phyloP scores from a whole-genome alignment of 345 rosid genomes.

The Rhodamnia rubescens region DNA sequence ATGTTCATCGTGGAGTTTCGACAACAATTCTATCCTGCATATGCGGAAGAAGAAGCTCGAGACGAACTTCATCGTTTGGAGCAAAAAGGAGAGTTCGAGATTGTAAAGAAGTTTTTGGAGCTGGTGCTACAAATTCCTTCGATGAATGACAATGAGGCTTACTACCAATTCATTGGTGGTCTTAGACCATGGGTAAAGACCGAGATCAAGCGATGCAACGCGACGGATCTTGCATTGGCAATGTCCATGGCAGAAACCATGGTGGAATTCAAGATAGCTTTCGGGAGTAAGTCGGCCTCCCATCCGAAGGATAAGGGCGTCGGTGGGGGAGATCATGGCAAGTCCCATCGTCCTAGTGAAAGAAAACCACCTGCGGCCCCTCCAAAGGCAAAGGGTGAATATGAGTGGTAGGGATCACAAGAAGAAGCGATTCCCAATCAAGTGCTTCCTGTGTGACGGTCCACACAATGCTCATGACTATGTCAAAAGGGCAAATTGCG shows the following conservation, averaged over 20 bases:
- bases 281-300: rapidly evolving
- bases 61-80: no score
- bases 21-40: no score
- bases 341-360: no score
- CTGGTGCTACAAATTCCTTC: neutral
- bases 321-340: neutral
- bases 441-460: no score
- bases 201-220: neutral
- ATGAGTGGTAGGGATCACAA: rapidly evolving
- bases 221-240: neutral
- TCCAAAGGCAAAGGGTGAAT: neutral
- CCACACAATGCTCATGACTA: no score
- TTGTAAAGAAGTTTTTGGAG: no score
- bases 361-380: no score
- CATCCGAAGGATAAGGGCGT: neutral
- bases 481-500: no score
- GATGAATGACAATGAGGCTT: neutral
- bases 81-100: no score
- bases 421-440: no score
- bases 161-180: neutral
- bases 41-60: no score
- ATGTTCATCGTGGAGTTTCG: no score
- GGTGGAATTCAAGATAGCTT: neutral
- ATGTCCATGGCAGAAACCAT: neutral
- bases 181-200: neutral